Percentiles rank a stretch among this genome's conserved stretches.
phyloP scores from a whole-genome alignment of 2,329 filamentous ascomycete species.

The Aplosporella prunicola region DNA sequence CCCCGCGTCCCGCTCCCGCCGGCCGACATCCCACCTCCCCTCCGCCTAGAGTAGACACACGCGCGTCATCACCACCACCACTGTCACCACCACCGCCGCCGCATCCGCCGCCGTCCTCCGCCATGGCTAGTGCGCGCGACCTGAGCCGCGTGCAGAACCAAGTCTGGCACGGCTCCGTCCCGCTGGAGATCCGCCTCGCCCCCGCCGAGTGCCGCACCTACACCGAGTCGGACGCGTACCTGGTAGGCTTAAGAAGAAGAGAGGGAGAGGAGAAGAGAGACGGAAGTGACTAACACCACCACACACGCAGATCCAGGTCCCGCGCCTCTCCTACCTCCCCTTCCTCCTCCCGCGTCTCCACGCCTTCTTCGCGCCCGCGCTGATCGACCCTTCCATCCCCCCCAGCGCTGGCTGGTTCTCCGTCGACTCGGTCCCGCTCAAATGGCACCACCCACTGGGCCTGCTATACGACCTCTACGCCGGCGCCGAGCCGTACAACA shows the following conservation, averaged over 20 bases:
- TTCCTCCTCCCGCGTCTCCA: conserved; percentile 54
- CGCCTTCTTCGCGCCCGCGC: conserved; percentile 48
- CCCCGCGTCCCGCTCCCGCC: conserved; percentile 1
- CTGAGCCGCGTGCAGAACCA: conserved; percentile 36
- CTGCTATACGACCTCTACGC: conserved; percentile 61
- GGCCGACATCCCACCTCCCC: not conserved
- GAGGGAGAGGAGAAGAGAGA: not conserved
- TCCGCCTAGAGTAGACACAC: not conserved
- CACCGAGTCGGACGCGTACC: conserved; percentile 50
- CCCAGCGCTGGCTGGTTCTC: conserved; percentile 53
- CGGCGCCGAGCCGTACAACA: conserved; percentile 40
- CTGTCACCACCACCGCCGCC: conserved; percentile 5
- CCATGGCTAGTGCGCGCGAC: conserved; percentile 19
- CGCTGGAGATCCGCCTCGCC: conserved; percentile 50
- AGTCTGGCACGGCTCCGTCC: conserved; percentile 51
- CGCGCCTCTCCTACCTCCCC: conserved; percentile 59
- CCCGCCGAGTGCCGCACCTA: conserved; percentile 52
- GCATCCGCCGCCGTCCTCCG: conserved; percentile 12
- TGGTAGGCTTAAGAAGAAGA: conserved; percentile 44
- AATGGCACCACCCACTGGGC: conserved; percentile 63
- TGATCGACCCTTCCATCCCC: conserved; percentile 49
- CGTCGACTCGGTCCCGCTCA: conserved; percentile 58
- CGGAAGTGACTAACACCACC: not conserved
- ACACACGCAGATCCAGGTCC: conserved; percentile 44
- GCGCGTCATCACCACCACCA: not conserved